Evolutionary conservation across 768 basidiomycete genomes (phyloP).

Genomic region (Leccinum longicurvipes): DNA sequence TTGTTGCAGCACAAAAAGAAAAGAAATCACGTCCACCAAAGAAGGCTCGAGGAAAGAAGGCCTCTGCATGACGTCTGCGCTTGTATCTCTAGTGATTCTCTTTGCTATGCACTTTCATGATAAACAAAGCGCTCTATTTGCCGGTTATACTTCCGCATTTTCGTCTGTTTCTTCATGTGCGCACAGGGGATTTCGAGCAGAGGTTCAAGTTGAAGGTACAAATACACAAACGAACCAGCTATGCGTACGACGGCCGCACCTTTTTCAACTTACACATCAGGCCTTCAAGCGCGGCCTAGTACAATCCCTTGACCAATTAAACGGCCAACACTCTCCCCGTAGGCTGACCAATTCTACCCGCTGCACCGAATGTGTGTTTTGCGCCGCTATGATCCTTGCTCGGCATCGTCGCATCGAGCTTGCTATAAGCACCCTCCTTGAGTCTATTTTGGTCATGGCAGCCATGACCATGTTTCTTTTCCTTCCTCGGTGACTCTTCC

Average conservation of each 20-base stretch:
- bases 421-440: constrained; percentile 43
- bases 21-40: constrained; percentile 64
- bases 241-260: constrained; percentile 4
- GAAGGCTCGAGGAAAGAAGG: constrained; percentile 74
- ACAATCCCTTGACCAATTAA: constrained; percentile 20
- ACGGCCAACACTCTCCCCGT: constrained; percentile 41
- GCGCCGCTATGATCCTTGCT: constrained; percentile 39
- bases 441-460: constrained; percentile 44
- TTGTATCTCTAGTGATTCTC: constrained; percentile 25
- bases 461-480: constrained; percentile 42
- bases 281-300: no score
- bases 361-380: constrained; percentile 40
- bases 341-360: constrained; percentile 57
- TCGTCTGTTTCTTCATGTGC: neutral
- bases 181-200: neutral
- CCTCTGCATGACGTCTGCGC: constrained; percentile 18
- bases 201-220: constrained; percentile 10
- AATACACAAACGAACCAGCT: constrained; percentile 15
- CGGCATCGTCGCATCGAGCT: constrained; percentile 47
- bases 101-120: constrained; percentile 22
- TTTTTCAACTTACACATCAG: neutral
- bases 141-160: constrained; percentile 1
- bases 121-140: constrained; percentile 15
- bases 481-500: constrained; percentile 46
- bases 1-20: constrained; percentile 66